phyloP scores from a whole-genome alignment of 2,329 filamentous ascomycete species.

The Pezicula carpinea region DNA sequence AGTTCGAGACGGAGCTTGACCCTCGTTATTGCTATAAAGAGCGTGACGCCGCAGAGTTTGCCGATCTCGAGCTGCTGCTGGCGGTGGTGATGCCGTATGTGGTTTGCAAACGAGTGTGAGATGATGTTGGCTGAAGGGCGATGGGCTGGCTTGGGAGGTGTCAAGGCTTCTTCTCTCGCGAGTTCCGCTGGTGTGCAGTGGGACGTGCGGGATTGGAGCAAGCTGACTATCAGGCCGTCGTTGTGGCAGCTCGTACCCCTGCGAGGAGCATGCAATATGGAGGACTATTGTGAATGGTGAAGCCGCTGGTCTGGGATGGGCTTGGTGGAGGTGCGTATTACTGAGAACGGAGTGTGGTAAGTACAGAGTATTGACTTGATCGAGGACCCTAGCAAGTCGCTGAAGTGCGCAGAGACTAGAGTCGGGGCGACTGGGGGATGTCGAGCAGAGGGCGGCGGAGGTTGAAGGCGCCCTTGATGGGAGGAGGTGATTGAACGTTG shows the following conservation, averaged over 20 bases:
- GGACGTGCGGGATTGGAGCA: neutral
- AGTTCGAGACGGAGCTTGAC: neutral
- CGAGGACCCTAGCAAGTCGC: no score
- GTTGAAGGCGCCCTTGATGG: no score
- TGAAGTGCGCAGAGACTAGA: no score
- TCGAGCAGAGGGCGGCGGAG: no score
- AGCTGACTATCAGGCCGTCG: neutral
- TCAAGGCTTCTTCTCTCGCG: neutral
- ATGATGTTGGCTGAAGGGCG: no score
- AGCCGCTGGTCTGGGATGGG: neutral
- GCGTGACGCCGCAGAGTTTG: conserved; percentile 22
- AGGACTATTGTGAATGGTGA: neutral
- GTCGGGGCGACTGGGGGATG: no score
- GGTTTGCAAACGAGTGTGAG: conserved; percentile 10
- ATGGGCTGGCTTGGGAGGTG: neutral
- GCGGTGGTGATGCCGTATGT: conserved; percentile 1
- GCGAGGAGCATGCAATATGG: neutral
- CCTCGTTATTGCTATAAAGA: conserved; percentile 18
- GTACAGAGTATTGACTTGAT: no score
- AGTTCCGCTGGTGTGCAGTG: neutral
- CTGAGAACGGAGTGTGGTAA: no score
- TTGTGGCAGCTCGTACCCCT: neutral
- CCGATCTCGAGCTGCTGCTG: conserved; percentile 16
- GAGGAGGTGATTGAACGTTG: no score
- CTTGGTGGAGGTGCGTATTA: no score